Evolutionary conservation across 495 filamentous ascomycete species (phyloP).

Genomic region (Amorphotheca resinae): DNA sequence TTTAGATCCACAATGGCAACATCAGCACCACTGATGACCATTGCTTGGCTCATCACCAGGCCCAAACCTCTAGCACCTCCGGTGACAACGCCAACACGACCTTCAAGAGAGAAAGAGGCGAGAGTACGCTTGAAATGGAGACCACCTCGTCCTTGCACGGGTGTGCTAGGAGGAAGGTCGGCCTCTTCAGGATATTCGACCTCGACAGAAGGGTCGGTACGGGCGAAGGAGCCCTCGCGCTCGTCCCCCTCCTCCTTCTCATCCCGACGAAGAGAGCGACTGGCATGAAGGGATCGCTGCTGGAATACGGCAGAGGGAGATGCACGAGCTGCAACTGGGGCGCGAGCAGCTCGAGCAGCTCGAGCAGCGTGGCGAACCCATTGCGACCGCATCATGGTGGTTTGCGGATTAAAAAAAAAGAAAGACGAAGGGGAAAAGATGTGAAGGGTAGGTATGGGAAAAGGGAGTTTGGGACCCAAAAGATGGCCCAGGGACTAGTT

Average conservation of each 20-base stretch:
- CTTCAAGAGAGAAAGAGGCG: conserved; percentile 39
- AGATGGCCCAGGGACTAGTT: too few relatives aligned
- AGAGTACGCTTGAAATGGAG: conserved; percentile 60
- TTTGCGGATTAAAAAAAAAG: background rate
- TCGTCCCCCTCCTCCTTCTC: conserved; percentile 7
- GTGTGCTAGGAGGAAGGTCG: conserved; percentile 49
- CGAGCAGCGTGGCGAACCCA: conserved; percentile 14
- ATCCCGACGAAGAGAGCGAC: conserved; percentile 2
- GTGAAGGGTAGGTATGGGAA: background rate
- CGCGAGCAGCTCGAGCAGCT: conserved; percentile 6
- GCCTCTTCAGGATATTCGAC: conserved; percentile 64
- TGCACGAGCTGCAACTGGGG: conserved; percentile 1
- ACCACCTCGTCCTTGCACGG: conserved; percentile 60
- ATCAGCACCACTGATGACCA: conserved; percentile 76
- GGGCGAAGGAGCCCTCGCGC: conserved; percentile 40
- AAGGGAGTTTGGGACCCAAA: background rate
- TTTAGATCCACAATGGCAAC: conserved; percentile 90
- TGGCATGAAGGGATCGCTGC: conserved; percentile 8
- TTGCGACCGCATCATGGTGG: conserved; percentile 19
- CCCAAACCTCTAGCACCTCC: conserved; percentile 42
- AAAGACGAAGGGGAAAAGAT: background rate
- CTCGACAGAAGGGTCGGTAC: conserved; percentile 63
- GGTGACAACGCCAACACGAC: conserved; percentile 40
- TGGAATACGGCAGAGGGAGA: background rate
- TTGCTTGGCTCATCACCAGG: conserved; percentile 80